Conservation (phyloP, 2,329 filamentous ascomycete genomes). For the Ophiostoma novo-ulmi region DNA sequence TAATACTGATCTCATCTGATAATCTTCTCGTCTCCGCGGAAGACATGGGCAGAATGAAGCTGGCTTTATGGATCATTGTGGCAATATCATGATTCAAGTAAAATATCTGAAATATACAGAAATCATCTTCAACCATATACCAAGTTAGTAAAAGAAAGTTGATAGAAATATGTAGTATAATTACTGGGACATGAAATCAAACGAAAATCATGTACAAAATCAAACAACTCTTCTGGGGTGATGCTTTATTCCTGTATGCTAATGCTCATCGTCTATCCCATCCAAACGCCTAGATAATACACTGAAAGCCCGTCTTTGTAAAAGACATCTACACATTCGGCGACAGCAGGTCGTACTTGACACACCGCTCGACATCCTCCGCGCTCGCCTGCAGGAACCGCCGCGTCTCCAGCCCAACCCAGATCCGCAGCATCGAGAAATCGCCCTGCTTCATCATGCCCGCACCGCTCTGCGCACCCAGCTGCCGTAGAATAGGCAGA, state of each 20-base stretch:
- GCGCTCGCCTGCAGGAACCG: constrained; percentile 85
- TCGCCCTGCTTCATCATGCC: constrained; percentile 67
- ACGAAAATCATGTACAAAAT: too few species aligned
- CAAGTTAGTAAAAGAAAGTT: too few species aligned
- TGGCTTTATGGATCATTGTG: not conserved
- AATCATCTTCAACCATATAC: too few species aligned
- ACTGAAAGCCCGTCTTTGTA: not conserved
- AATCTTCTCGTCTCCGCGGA: not conserved
- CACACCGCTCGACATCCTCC: constrained; percentile 82
- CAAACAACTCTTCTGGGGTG: too few species aligned
- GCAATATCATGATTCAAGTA: too few species aligned
- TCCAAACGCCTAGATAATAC: constrained; percentile 4
- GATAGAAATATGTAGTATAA: too few species aligned
- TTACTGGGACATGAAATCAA: too few species aligned
- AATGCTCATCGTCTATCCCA: not conserved
- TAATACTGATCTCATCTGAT: not conserved
- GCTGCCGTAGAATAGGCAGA: constrained; percentile 80
- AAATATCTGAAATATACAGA: too few species aligned
- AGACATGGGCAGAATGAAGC: too few species aligned
- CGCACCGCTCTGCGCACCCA: constrained; percentile 71
- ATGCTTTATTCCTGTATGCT: not conserved
- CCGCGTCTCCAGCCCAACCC: constrained; percentile 83
- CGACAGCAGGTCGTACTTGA: constrained; percentile 83
- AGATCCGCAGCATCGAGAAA: constrained; percentile 82
- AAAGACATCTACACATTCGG: constrained; percentile 65